These are phyloP conservation scores for Mesembryanthemum crystallinum DNA, from an alignment of 148 eudicot species.

Conservation along the genomic window DNA sequence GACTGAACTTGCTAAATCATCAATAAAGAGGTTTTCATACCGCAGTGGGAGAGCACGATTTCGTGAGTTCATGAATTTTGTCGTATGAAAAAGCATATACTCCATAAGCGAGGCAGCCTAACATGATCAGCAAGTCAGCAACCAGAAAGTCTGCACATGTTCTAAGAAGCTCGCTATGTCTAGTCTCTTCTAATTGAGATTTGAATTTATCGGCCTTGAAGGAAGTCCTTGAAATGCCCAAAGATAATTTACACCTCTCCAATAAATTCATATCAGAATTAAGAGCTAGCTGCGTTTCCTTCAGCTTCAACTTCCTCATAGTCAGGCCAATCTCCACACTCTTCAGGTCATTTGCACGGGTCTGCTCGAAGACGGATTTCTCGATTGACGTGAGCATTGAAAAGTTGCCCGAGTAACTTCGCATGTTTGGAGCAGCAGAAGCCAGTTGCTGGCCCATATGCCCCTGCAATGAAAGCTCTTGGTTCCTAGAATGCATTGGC, in stretches of 20 bases:
- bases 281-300: conserved; percentile 65
- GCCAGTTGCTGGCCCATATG: conserved; percentile 39
- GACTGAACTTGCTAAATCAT: neutral
- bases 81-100: conserved; percentile 62
- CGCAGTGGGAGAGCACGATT: conserved; percentile 55
- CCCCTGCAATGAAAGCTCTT: conserved; percentile 40
- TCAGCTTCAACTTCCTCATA: conserved; percentile 62
- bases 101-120: conserved; percentile 59
- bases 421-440: conserved; percentile 31
- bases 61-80: conserved; percentile 69
- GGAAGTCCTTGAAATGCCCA: conserved; percentile 75
- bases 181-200: conserved; percentile 64
- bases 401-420: conserved; percentile 22
- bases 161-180: conserved; percentile 63
- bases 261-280: conserved; percentile 56
- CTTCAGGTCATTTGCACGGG: conserved; percentile 83
- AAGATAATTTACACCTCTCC: conserved; percentile 67
- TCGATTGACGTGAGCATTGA: conserved; percentile 45
- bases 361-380: conserved; percentile 68
- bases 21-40: conserved; percentile 37
- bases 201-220: conserved; percentile 77
- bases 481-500: conserved; percentile 24
- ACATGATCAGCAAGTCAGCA: conserved; percentile 74
- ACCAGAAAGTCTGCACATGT: conserved; percentile 78
- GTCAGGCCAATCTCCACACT: conserved; percentile 61